Evolutionary conservation across 371 early-diverging fungal genomes (phyloP).

Genomic region (Smittium culicis): DNA sequence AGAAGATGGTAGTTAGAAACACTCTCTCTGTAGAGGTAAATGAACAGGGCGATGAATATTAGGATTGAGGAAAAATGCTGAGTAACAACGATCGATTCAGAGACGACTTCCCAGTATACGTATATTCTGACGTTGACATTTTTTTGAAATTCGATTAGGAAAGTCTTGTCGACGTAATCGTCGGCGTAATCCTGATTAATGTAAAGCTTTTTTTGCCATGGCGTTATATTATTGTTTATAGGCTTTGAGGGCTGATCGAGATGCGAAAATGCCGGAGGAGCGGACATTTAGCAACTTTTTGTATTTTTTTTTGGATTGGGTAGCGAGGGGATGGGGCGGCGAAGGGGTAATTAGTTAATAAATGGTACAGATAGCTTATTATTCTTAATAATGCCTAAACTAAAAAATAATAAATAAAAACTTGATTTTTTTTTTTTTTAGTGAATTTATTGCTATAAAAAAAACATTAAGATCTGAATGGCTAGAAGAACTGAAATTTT

Average conservation of each 20-base stretch:
- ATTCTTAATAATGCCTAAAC: no score
- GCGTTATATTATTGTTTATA: constrained; percentile 13
- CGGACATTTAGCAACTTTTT: no score
- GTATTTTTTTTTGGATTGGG: no score
- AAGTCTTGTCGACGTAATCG: constrained; percentile 76
- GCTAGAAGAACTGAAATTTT: no score
- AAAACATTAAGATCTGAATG: no score
- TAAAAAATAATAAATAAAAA: no score
- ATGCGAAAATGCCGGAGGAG: no score
- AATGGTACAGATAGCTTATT: no score
- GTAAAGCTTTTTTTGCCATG: constrained; percentile 79
- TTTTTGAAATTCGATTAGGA: constrained; percentile 71
- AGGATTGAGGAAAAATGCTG: constrained; percentile 72
- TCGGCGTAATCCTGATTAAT: constrained; percentile 82
- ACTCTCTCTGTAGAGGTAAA: constrained; percentile 42
- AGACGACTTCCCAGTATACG: constrained; percentile 56
- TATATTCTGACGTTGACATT: constrained; percentile 67
- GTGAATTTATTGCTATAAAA: no score
- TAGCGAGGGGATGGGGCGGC: no score
- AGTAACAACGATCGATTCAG: constrained; percentile 59
- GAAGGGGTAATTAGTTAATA: no score
- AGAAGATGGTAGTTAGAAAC: constrained; percentile 47
- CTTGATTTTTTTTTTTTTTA: no score
- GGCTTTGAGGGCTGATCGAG: not conserved
- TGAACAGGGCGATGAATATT: constrained; percentile 76